A percentile compares a stretch with the other conserved stretches of the same genome.
phyloP scores from a whole-genome alignment of 805 yeast species.

The Hanseniaspora meyeri region DNA sequence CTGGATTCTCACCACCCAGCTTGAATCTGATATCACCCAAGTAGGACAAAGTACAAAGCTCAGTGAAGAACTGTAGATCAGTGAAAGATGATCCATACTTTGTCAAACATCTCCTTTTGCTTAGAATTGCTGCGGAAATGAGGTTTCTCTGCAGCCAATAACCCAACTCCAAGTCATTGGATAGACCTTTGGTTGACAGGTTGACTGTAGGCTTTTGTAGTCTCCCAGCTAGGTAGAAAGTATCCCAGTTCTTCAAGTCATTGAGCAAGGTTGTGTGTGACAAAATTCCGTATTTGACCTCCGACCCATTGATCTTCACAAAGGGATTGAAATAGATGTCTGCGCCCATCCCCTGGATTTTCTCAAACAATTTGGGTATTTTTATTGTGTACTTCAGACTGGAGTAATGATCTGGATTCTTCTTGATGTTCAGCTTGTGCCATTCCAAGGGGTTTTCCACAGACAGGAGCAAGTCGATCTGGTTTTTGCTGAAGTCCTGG shows the following conservation, averaged over 20 bases:
- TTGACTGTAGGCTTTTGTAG: conserved; percentile 73
- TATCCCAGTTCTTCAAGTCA: conserved; percentile 75
- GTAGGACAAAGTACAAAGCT: conserved; percentile 71
- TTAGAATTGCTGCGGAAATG: conserved; percentile 61
- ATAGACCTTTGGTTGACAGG: conserved; percentile 32
- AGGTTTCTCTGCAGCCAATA: conserved; percentile 67
- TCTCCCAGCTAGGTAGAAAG: conserved; percentile 82
- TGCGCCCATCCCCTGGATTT: conserved; percentile 61
- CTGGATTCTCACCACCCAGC: conserved; percentile 84
- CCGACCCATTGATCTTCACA: conserved; percentile 46
- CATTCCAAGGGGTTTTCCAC: conserved; percentile 65
- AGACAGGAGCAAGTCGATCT: conserved; percentile 74
- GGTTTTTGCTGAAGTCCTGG: conserved; percentile 29
- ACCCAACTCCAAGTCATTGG: conserved; percentile 41
- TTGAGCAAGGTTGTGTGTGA: conserved; percentile 45
- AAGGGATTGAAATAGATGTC: conserved; percentile 93
- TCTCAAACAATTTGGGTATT: conserved; percentile 14
- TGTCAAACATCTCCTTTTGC: conserved; percentile 27
- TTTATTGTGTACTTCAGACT: conserved; percentile 42
- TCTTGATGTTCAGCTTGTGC: conserved; percentile 60
- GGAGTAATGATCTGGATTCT: conserved; percentile 69
- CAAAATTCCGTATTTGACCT: conserved; percentile 79
- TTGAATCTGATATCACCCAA: conserved; percentile 80
- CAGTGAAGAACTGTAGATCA: conserved; percentile 57
- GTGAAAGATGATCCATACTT: conserved; percentile 33